A percentile compares a stretch with the other conserved stretches of the same genome.
phyloP scores from a whole-genome alignment of 1,139 yeast species.

The Lodderomyces margitis region DNA sequence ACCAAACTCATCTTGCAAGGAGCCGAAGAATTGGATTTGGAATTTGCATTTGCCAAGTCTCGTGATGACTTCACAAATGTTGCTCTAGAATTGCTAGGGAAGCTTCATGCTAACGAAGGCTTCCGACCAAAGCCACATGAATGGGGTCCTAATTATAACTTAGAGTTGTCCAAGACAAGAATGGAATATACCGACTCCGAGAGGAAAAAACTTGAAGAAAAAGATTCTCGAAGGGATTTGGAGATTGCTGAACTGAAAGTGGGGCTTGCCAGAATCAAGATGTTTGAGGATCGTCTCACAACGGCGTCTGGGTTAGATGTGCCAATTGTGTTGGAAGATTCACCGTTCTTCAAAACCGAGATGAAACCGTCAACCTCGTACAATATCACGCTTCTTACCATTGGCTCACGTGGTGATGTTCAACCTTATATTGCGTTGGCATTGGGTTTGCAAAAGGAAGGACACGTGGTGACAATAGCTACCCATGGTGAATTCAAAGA shows the following conservation, averaged over 20 bases:
- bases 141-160: slow-evolving; percentile 27
- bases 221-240: slow-evolving; percentile 5
- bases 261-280: slow-evolving; percentile 52
- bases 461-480: slow-evolving; percentile 80
- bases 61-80: slow-evolving; percentile 72
- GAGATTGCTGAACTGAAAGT: slow-evolving; percentile 25
- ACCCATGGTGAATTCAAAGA: slow-evolving; percentile 78
- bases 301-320: slow-evolving; percentile 61
- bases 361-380: slow-evolving; percentile 53
- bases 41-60: slow-evolving; percentile 62
- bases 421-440: slow-evolving; percentile 95
- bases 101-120: slow-evolving; percentile 25
- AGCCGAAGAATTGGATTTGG: slow-evolving; percentile 72
- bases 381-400: slow-evolving; percentile 72
- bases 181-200: slow-evolving; percentile 15
- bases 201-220: slow-evolving; percentile 5
- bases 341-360: slow-evolving; percentile 53
- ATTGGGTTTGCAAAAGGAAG: slow-evolving; percentile 71
- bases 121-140: slow-evolving; percentile 29
- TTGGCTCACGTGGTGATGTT: slow-evolving; percentile 95
- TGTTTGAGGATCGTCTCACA: slow-evolving; percentile 62
- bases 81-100: slow-evolving; percentile 51
- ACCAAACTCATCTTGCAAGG: slow-evolving; percentile 67
- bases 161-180: slow-evolving; percentile 19
- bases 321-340: slow-evolving; percentile 66